Evolutionary conservation across 345 rosid genomes (phyloP), one percentile per base, ranked within the genome.

Genomic region (Euclidium syriacum): DNA sequence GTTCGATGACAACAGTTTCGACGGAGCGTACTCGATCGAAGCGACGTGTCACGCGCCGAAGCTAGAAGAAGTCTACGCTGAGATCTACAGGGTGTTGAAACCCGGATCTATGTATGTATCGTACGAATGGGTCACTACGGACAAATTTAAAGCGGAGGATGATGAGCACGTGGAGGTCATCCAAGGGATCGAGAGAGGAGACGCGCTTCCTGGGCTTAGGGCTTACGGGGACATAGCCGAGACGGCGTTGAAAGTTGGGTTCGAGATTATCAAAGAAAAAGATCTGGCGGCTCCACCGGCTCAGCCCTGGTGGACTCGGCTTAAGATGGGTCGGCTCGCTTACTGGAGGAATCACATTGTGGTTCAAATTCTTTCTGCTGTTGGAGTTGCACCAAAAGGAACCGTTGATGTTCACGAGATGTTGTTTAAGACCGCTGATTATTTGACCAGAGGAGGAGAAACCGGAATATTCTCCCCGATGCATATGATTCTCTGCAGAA

Each of bases 21-120:
- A 94, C 68, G 99, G 97, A 40, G 97, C 97, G 41, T 94, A 90
- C 85, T 82, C 99, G 0, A 90, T 94, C 22, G 99, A 94, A 47
- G 99, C 99, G 2, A 94, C 99, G 1, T 94, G 99, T 35, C 99
- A 94, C 85, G 96, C 99, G 76, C 99, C 99, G 3, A 81, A 79
- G 61, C 81, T 94, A 0, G 96, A 90, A 7, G 96, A 90, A 29
- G 99, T 94, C 2, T 90, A 94, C 67, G 79, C 84, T 0, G 99
- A 94, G 90, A 64, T 94, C 58, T 82, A 78, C 43, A 77, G 99
- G 51, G 95, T 94, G 2, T 19, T 94, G 55, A 94, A 85, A 71
- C 99, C 99, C 0, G 99, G 99, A 52, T 70, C 90, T 24, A 57
- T 82, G 10, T 94, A 79, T 56, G 85, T 90, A 6, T 87, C 99